Conservation (phyloP, 176 grass and related monocot species). For the Carex pumila region DNA sequence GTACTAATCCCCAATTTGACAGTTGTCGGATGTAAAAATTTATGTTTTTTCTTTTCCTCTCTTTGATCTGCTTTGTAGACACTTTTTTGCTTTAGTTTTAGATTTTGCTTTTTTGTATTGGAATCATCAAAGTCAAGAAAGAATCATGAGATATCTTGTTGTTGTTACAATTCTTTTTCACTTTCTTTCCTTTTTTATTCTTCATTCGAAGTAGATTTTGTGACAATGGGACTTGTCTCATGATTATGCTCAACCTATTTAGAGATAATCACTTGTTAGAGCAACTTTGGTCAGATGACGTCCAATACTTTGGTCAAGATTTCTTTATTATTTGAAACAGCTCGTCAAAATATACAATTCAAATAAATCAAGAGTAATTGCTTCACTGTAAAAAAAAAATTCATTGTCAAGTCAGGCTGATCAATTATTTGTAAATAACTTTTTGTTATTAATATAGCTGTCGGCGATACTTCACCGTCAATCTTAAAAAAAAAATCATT, state of each 20-base stretch:
- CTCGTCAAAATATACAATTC: neutral
- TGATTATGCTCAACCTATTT: neutral
- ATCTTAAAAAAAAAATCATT: neutral
- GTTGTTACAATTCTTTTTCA: neutral
- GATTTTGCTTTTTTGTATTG: constrained; percentile 9
- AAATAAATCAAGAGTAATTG: neutral
- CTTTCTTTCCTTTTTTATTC: neutral
- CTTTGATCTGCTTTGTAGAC: neutral
- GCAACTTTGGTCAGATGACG: neutral
- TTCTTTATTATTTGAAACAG: neutral
- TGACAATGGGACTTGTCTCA: neutral
- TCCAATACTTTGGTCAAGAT: neutral
- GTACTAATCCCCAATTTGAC: neutral
- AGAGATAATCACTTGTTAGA: neutral
- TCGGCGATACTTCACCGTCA: too few species aligned
- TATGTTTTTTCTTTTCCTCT: neutral
- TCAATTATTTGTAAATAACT: too few species aligned
- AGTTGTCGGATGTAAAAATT: neutral
- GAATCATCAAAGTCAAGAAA: constrained; percentile 7
- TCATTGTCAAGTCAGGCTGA: too few species aligned
- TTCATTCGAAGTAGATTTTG: constrained; percentile 10
- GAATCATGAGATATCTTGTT: neutral
- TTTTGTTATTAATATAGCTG: too few species aligned
- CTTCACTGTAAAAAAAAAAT: neutral
- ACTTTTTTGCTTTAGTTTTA: neutral